These are phyloP conservation scores for Globomyces sp. DNA, from an alignment of 371 early-diverging fungal genomes.

Conservation along the genomic window DNA sequence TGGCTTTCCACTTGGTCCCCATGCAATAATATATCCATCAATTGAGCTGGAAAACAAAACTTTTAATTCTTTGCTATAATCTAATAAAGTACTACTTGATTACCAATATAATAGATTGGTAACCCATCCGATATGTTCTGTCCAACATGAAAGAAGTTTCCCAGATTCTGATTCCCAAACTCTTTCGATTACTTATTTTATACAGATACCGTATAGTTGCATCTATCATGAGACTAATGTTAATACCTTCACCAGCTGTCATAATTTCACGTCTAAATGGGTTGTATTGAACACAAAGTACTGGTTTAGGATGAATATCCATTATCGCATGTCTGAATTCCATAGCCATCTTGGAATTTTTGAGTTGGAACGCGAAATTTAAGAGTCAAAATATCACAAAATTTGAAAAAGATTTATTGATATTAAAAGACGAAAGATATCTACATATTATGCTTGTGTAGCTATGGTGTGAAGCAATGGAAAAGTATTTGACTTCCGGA, in stretches of 20 bases:
- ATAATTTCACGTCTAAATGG: constrained; percentile 43
- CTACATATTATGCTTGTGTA: neutral
- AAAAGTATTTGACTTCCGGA: constrained; percentile 10
- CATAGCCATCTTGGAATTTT: constrained; percentile 34
- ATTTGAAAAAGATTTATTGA: too few relatives aligned
- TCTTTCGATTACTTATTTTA: neutral
- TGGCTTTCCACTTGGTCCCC: constrained; percentile 45
- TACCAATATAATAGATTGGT: constrained; percentile 48
- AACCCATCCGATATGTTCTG: constrained; percentile 49
- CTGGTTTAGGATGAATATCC: constrained; percentile 48
- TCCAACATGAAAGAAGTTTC: constrained; percentile 32
- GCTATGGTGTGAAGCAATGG: constrained; percentile 1
- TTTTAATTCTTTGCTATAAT: constrained; percentile 44
- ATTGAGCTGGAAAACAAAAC: constrained; percentile 46
- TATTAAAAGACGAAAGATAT: too few relatives aligned
- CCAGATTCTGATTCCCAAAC: constrained; percentile 53
- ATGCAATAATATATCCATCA: constrained; percentile 50
- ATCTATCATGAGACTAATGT: constrained; percentile 25
- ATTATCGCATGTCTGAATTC: constrained; percentile 34
- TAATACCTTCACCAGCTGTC: constrained; percentile 48
- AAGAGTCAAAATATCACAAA: neutral
- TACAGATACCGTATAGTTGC: constrained; percentile 25
- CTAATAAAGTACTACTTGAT: neutral
- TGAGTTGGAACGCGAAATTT: neutral
- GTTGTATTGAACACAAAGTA: constrained; percentile 47